Conservation (phyloP, 139 green algal genomes). For the Tetraselmis chui region DNA sequence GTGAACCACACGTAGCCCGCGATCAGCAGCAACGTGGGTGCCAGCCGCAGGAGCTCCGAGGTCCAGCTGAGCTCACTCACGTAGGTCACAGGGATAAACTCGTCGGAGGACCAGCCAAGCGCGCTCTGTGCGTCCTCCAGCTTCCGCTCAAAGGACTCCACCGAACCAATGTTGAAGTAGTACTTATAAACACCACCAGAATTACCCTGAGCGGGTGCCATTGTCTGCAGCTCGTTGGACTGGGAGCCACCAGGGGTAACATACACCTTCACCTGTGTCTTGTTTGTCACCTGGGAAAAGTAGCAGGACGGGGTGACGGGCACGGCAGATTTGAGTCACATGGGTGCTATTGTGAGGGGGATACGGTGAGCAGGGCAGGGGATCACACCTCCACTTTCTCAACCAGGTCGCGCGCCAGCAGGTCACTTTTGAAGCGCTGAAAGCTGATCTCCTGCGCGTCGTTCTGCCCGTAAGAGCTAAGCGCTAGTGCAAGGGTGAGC, state of each 20-base stretch:
- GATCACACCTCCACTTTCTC: slow-evolving; percentile 60
- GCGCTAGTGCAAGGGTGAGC: background rate
- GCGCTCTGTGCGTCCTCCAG: slow-evolving; percentile 86
- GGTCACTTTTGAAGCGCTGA: slow-evolving; percentile 79
- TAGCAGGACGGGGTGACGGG: slow-evolving; percentile 25
- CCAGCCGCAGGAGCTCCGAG: slow-evolving; percentile 61
- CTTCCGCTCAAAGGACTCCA: slow-evolving; percentile 93
- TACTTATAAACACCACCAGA: slow-evolving; percentile 52
- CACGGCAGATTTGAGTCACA: too few relatives aligned
- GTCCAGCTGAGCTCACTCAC: slow-evolving; percentile 61
- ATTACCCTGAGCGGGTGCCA: background rate
- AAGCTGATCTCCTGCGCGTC: slow-evolving; percentile 81
- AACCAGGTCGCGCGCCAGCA: slow-evolving; percentile 76
- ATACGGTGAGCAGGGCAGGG: background rate
- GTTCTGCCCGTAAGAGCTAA: slow-evolving; percentile 12
- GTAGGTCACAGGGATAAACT: slow-evolving; percentile 53
- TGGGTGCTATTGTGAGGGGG: too few relatives aligned
- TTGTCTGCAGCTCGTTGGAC: background rate
- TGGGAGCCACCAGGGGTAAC: background rate
- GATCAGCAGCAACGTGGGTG: slow-evolving; percentile 88
- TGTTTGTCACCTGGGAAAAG: slow-evolving; percentile 75
- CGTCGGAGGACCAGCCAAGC: slow-evolving; percentile 20
- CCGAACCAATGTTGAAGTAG: slow-evolving; percentile 94
- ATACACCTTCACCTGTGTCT: slow-evolving; percentile 73
- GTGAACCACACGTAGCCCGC: slow-evolving; percentile 85